phyloP scores from a whole-genome alignment of 345 rosid species.

The Clarkia xantiana region DNA sequence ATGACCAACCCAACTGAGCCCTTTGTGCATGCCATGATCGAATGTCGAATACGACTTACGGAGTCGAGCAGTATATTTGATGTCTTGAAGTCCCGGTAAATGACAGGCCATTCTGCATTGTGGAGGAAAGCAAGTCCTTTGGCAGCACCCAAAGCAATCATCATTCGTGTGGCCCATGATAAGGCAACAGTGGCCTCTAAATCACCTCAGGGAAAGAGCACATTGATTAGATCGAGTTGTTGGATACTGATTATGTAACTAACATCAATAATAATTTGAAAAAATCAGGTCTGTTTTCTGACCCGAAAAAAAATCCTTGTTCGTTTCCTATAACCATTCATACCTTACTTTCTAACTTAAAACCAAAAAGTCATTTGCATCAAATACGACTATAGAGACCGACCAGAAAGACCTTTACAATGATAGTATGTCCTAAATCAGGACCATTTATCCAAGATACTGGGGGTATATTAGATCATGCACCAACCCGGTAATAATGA shows the following conservation, averaged over 20 bases:
- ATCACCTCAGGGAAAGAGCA: slow-evolving; percentile 15
- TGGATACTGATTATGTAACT: background rate
- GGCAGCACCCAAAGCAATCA: slow-evolving; percentile 98
- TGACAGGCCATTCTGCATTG: slow-evolving; percentile 89
- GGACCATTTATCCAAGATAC: too few relatives aligned
- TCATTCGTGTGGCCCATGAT: slow-evolving; percentile 83
- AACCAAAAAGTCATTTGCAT: too few relatives aligned
- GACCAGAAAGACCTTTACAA: too few relatives aligned
- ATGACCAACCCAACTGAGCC: background rate
- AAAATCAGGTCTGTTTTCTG: too few relatives aligned
- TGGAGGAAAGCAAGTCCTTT: slow-evolving; percentile 98
- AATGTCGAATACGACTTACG: slow-evolving; percentile 24
- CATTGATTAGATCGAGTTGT: background rate
- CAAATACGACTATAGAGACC: too few relatives aligned
- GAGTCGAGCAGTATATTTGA: slow-evolving; percentile 90
- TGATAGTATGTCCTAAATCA: too few relatives aligned
- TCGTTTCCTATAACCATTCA: too few relatives aligned
- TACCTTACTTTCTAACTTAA: too few relatives aligned
- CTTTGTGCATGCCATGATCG: background rate
- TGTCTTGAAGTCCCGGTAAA: slow-evolving; percentile 92
- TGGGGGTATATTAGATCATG: too few relatives aligned
- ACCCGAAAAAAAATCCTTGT: too few relatives aligned
- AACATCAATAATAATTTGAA: background rate
- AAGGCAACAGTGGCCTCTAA: slow-evolving; percentile 70
- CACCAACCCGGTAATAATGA: too few relatives aligned